These are phyloP conservation scores for Diaporthe citriasiana DNA, from an alignment of 2,329 filamentous ascomycete species.

Conservation along the genomic window DNA sequence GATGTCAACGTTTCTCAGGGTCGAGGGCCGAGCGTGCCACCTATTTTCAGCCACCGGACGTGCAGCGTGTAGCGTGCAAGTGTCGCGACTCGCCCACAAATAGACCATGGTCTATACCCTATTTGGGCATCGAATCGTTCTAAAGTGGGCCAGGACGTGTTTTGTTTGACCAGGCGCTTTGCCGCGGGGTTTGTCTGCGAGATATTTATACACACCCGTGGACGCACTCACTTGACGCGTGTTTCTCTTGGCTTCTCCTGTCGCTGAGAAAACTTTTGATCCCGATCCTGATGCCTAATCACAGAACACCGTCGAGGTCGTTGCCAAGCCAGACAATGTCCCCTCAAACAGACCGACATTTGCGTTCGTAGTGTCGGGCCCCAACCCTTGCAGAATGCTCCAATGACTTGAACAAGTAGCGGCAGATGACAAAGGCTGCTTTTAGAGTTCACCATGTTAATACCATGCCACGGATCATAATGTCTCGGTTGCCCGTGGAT, in stretches of 20 bases:
- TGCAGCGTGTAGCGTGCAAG: conserved; percentile 17
- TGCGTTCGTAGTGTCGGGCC: conserved; percentile 15
- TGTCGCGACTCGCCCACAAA: conserved; percentile 7
- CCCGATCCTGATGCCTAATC: neutral
- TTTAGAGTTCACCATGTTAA: no score
- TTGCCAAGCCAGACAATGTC: conserved; percentile 2
- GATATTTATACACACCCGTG: conserved; percentile 3
- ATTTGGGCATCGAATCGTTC: neutral
- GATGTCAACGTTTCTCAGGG: conserved; percentile 3
- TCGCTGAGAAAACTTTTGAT: neutral
- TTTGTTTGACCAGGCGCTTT: neutral
- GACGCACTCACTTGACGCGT: neutral
- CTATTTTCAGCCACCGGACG: neutral
- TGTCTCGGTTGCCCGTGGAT: no score
- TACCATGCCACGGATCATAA: no score
- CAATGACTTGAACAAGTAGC: neutral
- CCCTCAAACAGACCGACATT: neutral
- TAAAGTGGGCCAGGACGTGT: no score
- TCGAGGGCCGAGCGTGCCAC: conserved; percentile 23
- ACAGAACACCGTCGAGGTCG: neutral
- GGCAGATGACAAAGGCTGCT: neutral
- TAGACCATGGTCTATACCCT: neutral
- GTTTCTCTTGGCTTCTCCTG: conserved; percentile 11
- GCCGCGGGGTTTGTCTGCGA: neutral
- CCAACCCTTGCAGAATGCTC: neutral